Conservation (phyloP, 129 eudicot genomes). For the Saussurea involucrata region DNA sequence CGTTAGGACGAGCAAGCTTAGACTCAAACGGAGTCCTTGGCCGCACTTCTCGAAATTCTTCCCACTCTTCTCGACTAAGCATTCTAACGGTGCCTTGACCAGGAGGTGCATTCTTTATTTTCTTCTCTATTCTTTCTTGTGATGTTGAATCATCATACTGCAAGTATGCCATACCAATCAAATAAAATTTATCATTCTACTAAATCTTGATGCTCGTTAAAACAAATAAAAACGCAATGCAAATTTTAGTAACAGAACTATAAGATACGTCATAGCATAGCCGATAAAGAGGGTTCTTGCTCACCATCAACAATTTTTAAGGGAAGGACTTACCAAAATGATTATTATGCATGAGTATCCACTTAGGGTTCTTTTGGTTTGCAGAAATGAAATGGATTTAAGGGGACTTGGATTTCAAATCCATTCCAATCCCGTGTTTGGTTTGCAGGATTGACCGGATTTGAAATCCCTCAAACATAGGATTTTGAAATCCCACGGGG, state of each 20-base stretch:
- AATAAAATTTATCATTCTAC: background rate
- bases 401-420: too few species aligned
- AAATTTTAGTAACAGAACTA: background rate
- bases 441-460: too few species aligned
- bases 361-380: too few species aligned
- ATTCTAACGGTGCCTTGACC: slow-evolving; percentile 93
- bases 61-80: slow-evolving; percentile 96
- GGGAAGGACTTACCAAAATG: background rate
- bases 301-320: background rate
- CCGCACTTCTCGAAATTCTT: slow-evolving; percentile 69
- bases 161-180: slow-evolving; percentile 7
- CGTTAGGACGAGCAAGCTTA: slow-evolving; percentile 91
- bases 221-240: background rate
- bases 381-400: too few species aligned
- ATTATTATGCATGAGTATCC: background rate
- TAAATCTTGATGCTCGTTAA: background rate
- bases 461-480: too few species aligned
- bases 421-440: too few species aligned
- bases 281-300: background rate
- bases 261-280: background rate
- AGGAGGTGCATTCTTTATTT: slow-evolving; percentile 76
- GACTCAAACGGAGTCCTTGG: slow-evolving; percentile 99
- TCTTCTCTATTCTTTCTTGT: slow-evolving; percentile 82
- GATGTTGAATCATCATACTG: slow-evolving; percentile 83
- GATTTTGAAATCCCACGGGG: too few species aligned